Evolutionary conservation across 805 yeast species (phyloP), one percentile per base, ranked within the genome.

Genomic region (Myxozyma vanderwaltii): DNA sequence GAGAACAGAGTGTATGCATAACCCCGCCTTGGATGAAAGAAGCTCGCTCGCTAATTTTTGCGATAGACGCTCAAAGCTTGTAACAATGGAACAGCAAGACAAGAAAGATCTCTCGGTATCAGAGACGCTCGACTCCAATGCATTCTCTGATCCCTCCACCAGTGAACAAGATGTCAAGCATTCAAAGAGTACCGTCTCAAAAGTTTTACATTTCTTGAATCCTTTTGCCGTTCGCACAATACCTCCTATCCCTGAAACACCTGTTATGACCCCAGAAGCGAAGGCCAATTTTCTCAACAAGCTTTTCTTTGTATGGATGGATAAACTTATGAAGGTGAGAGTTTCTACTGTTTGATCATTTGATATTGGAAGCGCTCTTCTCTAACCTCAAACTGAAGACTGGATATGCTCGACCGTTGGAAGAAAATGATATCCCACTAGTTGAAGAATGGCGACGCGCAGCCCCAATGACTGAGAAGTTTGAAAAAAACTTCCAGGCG

Each of bases 381-480:
- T 5, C 23, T 7, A 15, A 5, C 24, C 7, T 23, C 7, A n/a
- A 15, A 1, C 29, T n/a, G n/a, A n/a, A 59, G 60, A 29, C 63
- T 21, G 91, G 91, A 0, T 86, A 86, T 70, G 77, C 81, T 60
- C 76, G 91, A 65, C 83, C 88, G 12, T 68, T 86, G 27, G 80
- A 78, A 51, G 80, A 82, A 0, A 79, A 79, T 39, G 91, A 86
- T 70, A 68, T 86, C 61, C 86, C 72, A 63, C 58, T 60, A 4
- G 64, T 82, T 6, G 77, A 73, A 4, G 77, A 74, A 2, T 73
- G 75, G 19, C 68, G 77, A 43, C 66, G 69, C 7, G 69, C 75
- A 10, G 73, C 73, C 4, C 64, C 61, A n/a, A 66, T 80, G 71
- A 76, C 78, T 13, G 67, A 56, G 15, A 65, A 51, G 35, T 79